Base-by-base conservation (phyloP, 1,284 basidiomycete species). In the Irpex rosettiformis region DNA sequence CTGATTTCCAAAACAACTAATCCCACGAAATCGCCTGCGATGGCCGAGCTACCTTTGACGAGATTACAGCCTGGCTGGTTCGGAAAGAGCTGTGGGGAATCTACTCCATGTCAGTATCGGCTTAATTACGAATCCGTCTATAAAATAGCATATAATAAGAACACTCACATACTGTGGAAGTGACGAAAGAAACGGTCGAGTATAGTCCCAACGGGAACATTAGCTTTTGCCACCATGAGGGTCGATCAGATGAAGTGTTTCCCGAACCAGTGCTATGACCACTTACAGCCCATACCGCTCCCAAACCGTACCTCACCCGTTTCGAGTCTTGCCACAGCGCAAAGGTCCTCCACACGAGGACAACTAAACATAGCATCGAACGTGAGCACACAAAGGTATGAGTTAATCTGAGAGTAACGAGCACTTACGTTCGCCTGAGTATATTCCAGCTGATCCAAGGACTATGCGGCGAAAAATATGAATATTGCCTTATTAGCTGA, bases 301-400 rank as follows among this genome's bases (percentile, higher is more conserved):
- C 52, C 1, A 47, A 52, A 21, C 4, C n/a, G 27, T 29, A 58
- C 42, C 27, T 21, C 5, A 62, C 51, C 40, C 29, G 27, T 28
- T 47, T 57, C n/a, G 58, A 52, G 8, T 52, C 42, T 29, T 53
- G 22, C 58, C 58, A 62, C 30, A 62, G 45, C 18, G 61, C 61
- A 24, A 57, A 48, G 3, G 61, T 62, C 22, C 61, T 30, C 37
- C 55, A 52, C 11, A 62, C 45, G 10, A 62, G 47, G 33, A 62
- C 56, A 10, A 53, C 61, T 30, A 28, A 6, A 5, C 8, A 25
- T n/a, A 28, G 28, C 25, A 16, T 37, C 21, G 18, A 45, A 45
- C 16, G 21, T 18, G 43, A 45, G 21, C 21, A 18, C 13, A 45
- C 13, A 18, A n/a, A 22, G 43, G 21, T n/a, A 45, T 18, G 43